Conservation (phyloP, 148 eudicot genomes). For the Vaccinium vitisidaea region DNA sequence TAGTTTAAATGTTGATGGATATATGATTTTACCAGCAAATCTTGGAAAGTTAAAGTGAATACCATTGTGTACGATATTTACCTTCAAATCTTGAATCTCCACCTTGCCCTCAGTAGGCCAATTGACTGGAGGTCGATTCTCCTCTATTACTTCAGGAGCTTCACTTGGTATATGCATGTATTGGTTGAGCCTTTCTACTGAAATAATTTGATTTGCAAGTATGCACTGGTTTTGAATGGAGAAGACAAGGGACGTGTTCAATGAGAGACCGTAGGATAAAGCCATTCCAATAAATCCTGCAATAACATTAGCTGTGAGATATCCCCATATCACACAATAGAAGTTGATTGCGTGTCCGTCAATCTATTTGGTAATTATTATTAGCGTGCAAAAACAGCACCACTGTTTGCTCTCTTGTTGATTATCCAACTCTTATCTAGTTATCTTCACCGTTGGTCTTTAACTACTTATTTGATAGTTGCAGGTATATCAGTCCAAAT, state of each 20-base stretch:
- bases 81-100: constrained; percentile 15
- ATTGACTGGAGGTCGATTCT: constrained; percentile 16
- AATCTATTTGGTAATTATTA: not conserved
- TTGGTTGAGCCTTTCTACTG: constrained; percentile 88
- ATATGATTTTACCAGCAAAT: not conserved
- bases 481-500: not conserved
- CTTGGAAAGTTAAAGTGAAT: not conserved
- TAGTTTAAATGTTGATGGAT: not conserved
- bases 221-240: constrained; percentile 85
- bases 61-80: not conserved
- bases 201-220: constrained; percentile 71
- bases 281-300: constrained; percentile 98
- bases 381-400: not conserved
- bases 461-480: not conserved
- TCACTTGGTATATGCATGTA: constrained; percentile 85
- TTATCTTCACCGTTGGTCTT: not conserved
- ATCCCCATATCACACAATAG: not conserved
- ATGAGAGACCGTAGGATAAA: constrained; percentile 84
- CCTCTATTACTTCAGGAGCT: constrained; percentile 77
- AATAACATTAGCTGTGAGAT: not conserved
- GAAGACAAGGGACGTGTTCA: constrained; percentile 63
- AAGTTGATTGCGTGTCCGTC: not conserved
- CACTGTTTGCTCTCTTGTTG: not conserved
- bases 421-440: not conserved
- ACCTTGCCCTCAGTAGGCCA: constrained; percentile 7